phyloP scores from a whole-genome alignment of 495 filamentous ascomycete species.

The Tuber indicum region DNA sequence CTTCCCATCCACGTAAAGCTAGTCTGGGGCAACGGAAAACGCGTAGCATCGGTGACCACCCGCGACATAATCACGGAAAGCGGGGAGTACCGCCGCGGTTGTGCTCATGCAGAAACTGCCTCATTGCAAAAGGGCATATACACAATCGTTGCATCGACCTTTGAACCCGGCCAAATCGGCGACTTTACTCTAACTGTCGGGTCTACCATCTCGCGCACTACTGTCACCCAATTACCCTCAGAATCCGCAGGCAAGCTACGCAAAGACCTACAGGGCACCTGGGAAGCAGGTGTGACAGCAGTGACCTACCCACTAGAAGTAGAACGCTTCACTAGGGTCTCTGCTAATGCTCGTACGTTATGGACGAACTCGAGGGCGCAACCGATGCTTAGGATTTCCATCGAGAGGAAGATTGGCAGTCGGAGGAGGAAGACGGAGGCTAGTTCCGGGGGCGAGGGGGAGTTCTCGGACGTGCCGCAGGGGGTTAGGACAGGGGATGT shows the following conservation, averaged over 20 bases:
- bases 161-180: conserved; percentile 67
- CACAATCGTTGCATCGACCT: conserved; percentile 81
- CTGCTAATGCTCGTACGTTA: conserved; percentile 58
- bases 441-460: conserved; percentile 48
- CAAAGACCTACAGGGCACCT: conserved; percentile 22
- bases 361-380: conserved; percentile 53
- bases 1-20: conserved; percentile 78
- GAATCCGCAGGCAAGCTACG: conserved; percentile 38
- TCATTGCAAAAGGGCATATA: conserved; percentile 59
- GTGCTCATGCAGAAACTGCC: conserved; percentile 56
- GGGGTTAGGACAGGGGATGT: conserved; percentile 66
- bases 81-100: conserved; percentile 76
- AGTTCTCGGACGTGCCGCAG: conserved; percentile 60
- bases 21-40: conserved; percentile 65
- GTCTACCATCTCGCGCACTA: conserved; percentile 49
- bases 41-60: conserved; percentile 59
- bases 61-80: conserved; percentile 73
- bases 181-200: conserved; percentile 65
- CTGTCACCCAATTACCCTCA: conserved; percentile 52
- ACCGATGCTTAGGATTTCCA: conserved; percentile 35
- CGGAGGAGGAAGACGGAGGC: conserved; percentile 14
- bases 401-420: conserved; percentile 29
- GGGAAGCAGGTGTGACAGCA: conserved; percentile 36
- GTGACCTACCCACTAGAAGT: conserved; percentile 31
- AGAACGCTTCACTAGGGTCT: conserved; percentile 31